Base-by-base conservation (phyloP, 2,329 filamentous ascomycete genomes). In the Fusarium brevicatenulatum region DNA sequence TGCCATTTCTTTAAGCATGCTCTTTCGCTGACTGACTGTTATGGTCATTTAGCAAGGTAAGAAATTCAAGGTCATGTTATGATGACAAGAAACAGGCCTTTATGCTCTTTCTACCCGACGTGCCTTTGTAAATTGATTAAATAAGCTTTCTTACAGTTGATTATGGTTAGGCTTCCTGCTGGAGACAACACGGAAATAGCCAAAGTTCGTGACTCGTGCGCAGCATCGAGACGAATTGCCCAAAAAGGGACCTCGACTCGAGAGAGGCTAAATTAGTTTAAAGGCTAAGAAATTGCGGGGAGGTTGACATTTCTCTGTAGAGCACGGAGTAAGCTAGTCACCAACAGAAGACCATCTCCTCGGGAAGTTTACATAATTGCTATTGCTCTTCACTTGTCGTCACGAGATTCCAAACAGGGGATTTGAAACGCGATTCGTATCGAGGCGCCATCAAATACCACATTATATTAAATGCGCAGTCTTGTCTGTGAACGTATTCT, bases 231-330 rank as follows among this genome's bases (percentile, higher is more conserved):
- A 30, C 60, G 60, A 58, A 5, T 63, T 63, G 18, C 60, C 53
- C n/a, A 40, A 63, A 63, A 49, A 4, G 30, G 60, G 18, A 63
- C 10, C 32, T 63, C 60, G 60, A 30, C 30, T 16, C 60, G 60
- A 58, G 18, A 11, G 19, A 19, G 43, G 21, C 18, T 11, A 37
- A 40, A 39, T 12, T n/a, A 37, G 28, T 19, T 34, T 13, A 6
- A 46, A 62, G 12, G 39, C 28, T 12, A 49, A 49, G 44, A 16
- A 13, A 32, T 32, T 32, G 12, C 39, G 39, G 39, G n/a, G 19
- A 30, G 2, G 12, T 47, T 21, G 25, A 4, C 8, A 47, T 47
- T 21, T 7, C 8, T 47, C 44, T 47, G 25, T 47, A 16, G 8
- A 36, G 34, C 16, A 36, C 34, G 34, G 34, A 18, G 12, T 30